Percentiles rank a stretch among this genome's conserved stretches.
phyloP scores from a whole-genome alignment of 257 asterid genomes.

The Nicotiana attenuata region DNA sequence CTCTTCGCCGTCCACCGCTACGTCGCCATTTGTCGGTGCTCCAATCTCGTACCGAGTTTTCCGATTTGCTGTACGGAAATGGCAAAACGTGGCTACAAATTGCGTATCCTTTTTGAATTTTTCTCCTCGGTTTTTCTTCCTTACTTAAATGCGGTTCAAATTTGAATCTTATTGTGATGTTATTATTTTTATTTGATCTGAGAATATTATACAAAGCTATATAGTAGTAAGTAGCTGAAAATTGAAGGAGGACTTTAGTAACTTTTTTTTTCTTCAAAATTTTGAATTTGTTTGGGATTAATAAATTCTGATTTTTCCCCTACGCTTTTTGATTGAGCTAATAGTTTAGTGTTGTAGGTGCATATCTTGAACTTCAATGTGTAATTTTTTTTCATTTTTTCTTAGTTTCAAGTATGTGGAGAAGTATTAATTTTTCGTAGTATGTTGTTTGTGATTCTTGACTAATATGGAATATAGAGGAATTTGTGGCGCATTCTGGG shows the following conservation, averaged over 20 bases:
- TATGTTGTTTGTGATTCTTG: slow-evolving; percentile 37
- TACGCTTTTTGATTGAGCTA: not conserved
- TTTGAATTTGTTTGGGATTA: not conserved
- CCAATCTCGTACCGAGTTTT: slow-evolving; percentile 8
- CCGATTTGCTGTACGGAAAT: slow-evolving; percentile 21
- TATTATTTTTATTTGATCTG: slow-evolving; percentile 12
- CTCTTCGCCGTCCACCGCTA: not conserved
- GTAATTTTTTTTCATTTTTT: not conserved
- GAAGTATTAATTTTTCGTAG: not conserved
- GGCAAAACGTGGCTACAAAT: slow-evolving; percentile 92
- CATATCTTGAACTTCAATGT: not conserved
- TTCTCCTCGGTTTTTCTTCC: not conserved
- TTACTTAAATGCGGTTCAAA: slow-evolving; percentile 17
- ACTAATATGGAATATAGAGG: slow-evolving; percentile 66
- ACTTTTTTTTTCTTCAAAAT: not conserved
- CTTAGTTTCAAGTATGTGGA: not conserved
- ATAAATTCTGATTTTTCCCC: not conserved
- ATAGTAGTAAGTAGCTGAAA: not conserved
- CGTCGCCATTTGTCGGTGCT: slow-evolving; percentile 9
- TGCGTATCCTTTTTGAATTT: slow-evolving; percentile 70
- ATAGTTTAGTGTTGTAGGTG: not conserved
- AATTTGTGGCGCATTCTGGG: slow-evolving; percentile 97
- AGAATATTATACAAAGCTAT: not conserved
- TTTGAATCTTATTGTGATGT: slow-evolving; percentile 27
- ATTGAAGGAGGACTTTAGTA: not conserved